Evolutionary conservation across 2,329 filamentous ascomycete genomes (phyloP).

Genomic region (Fusarium duplospermum): DNA sequence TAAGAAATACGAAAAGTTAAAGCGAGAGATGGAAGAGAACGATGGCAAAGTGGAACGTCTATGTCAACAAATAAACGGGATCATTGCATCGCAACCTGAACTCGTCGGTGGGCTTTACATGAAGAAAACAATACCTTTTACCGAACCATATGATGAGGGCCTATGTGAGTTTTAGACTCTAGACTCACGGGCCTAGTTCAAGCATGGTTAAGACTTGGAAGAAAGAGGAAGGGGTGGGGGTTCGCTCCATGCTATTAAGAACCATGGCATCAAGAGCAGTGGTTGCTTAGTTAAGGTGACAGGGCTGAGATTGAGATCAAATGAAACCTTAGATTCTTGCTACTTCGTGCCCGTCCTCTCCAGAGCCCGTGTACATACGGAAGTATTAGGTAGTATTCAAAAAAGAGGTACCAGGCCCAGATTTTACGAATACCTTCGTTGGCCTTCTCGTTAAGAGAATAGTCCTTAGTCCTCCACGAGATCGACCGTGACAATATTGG

Average conservation of each 20-base stretch:
- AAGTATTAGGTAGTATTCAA: not conserved
- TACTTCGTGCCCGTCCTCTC: not conserved
- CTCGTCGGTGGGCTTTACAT: too few species aligned
- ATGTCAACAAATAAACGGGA: too few species aligned
- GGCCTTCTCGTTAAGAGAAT: not conserved
- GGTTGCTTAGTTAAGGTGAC: not conserved
- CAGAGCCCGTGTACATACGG: not conserved
- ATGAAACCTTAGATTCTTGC: not conserved
- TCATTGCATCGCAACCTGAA: too few species aligned
- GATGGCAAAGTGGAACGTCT: not conserved
- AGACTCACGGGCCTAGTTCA: not conserved
- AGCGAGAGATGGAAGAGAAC: not conserved
- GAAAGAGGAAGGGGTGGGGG: not conserved
- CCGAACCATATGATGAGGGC: too few species aligned
- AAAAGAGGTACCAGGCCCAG: not conserved
- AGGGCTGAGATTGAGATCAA: not conserved
- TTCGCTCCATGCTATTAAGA: not conserved
- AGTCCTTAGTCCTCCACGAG: not conserved
- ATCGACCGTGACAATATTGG: not conserved
- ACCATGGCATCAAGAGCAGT: not conserved
- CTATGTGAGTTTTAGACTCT: too few species aligned
- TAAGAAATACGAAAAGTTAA: not conserved
- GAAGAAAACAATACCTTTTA: too few species aligned
- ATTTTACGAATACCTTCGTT: not conserved
- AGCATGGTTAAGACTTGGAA: too few species aligned